A percentile compares a stretch with the other conserved stretches of the same genome.
Conservation (phyloP, 1,284 basidiomycete genomes). For the Pseudozyma thailandica region DNA sequence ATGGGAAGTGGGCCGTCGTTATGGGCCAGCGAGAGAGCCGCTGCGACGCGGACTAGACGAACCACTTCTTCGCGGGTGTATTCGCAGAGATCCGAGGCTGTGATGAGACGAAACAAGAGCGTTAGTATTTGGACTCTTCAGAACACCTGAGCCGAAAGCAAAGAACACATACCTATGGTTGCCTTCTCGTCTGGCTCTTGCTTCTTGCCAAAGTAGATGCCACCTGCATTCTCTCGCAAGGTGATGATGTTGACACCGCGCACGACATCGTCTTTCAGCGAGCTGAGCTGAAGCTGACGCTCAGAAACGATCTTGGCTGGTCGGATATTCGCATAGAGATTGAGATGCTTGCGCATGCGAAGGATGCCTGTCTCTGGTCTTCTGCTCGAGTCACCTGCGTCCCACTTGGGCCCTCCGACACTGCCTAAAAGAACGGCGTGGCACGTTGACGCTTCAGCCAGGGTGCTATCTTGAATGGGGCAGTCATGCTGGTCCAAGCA, state of each 20-base stretch:
- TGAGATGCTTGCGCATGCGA: conserved; percentile 85
- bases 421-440: conserved; percentile 74
- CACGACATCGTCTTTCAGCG: conserved; percentile 84
- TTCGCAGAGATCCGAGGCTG: conserved; percentile 51
- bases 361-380: conserved; percentile 93
- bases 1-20: conserved; percentile 82
- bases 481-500: conserved; percentile 43
- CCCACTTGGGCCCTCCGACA: conserved; percentile 98
- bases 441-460: conserved; percentile 78
- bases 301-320: conserved; percentile 93
- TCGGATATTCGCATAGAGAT: conserved; percentile 95
- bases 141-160: neutral
- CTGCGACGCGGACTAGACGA: conserved; percentile 93
- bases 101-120: neutral
- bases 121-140: too few species aligned
- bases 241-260: conserved; percentile 90
- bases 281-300: conserved; percentile 84
- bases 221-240: conserved; percentile 81
- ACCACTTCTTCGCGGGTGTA: conserved; percentile 91
- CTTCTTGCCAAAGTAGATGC: conserved; percentile 83
- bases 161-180: conserved; percentile 21
- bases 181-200: conserved; percentile 76
- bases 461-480: conserved; percentile 73
- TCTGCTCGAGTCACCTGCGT: conserved; percentile 77
- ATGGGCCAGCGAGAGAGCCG: conserved; percentile 79